Evolutionary conservation across 106 monocot genomes (phyloP), one percentile per base, ranked within the genome.

Genomic region (Phalaenopsis equestris): DNA sequence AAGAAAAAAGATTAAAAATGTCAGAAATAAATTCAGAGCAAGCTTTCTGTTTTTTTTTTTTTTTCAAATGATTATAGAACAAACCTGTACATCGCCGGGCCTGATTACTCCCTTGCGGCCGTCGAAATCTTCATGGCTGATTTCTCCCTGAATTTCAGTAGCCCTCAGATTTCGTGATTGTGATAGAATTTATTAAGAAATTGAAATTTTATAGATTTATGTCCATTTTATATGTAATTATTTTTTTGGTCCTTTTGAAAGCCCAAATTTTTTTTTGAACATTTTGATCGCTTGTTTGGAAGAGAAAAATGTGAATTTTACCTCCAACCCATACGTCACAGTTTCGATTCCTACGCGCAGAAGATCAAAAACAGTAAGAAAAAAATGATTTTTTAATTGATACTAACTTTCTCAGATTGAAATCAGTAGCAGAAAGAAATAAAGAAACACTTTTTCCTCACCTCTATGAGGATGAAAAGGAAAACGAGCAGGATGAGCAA

Each of bases 401-500:
- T 42, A 3, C 19, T 48, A 79, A 15, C 2, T 5, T 2, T 41
- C 48, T 47, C 76, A 56, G 30, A 42, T 64, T 80, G 37, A 30
- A 39, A 37, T 39, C 30, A 37, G 10, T 37, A 70, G 70, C 9
- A 19, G 12, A 52, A 52, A 19, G 12, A 52, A 52, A 12, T 3
- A 52, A 52, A 12, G 52, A 52, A 52, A 52, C 15, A 8, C 0
- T 3, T 70, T 37, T 70, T 39, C n/a, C 70, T 39, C 30, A 94
- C 94, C 96, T 96, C 96, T 84, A 68, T 96, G 96, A 39, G 93
- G 96, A 79, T 96, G 96, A 82, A 93, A 91, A 78, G 93, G 96
- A 81, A 96, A 93, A 78, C 96, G 93, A 80, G 91, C 91, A 56
- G 96, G 91, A 87, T 91, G 68, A 39, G 96, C 21, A 70, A 93